Base-by-base conservation (phyloP, 2,329 filamentous ascomycete species). In the Aspergillus jensenii region DNA sequence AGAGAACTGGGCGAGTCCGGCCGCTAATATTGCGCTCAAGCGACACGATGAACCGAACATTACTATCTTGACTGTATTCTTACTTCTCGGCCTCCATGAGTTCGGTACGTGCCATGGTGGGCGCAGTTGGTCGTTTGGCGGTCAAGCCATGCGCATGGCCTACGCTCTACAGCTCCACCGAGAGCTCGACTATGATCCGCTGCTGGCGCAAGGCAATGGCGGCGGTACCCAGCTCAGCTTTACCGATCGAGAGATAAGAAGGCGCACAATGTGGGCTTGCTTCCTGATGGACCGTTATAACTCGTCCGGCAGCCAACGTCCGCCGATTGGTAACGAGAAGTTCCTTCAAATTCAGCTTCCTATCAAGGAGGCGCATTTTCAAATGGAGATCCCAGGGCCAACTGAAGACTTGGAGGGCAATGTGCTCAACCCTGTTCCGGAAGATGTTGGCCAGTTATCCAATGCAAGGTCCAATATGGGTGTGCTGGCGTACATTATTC, bases 231-330 rank as follows among this genome's bases (percentile, higher is more conserved):
- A 89, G 61, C 82, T 95, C 52, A 96, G 91, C 70, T 95, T 95
- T 65, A 91, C 93, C 15, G 95, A 98, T 72, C 88, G 91, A 27
- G 95, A 99, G 73, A 97, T 98, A 54, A 85, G 95, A 59, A 82
- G 95, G 65, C 85, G 95, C 56, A 95, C 92, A 2, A 98, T 99
- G 93, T 99, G 95, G 95, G 90, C 93, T 12, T 98, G 93, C 71
- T 96, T 96, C 69, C 76, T 97, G 56, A 97, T 98, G 93, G 95
- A 99, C 72, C 87, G 93, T 0, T 97, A 97, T 79, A 97, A 96
- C 75, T 97, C 93, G 0, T 97, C 93, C 1, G 93, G 95, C 2
- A 96, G 91, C 2, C 93, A 97, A 68, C 84, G 93, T 39, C 95
- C 95, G 19, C 90, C 91, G 53, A 96, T 97, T 65, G 89, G 96